A percentile compares a stretch with the other conserved stretches of the same genome.
phyloP scores from a whole-genome alignment of 1,284 basidiomycete genomes.

The Trametes pubescens region DNA sequence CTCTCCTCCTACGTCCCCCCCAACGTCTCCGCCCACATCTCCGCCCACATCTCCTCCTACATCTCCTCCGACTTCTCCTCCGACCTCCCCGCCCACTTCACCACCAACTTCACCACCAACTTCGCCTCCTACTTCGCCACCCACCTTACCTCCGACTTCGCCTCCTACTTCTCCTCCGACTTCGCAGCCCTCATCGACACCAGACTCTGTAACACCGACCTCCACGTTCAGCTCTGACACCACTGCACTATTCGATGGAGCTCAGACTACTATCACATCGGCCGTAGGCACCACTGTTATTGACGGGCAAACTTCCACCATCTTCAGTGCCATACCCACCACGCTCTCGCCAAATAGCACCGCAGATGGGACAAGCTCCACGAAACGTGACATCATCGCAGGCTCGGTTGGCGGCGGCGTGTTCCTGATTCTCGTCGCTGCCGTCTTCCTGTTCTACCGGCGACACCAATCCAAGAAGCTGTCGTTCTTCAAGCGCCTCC shows the following conservation, averaged over 20 bases:
- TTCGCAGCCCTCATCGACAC: conserved; percentile 24
- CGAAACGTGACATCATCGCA: conserved; percentile 53
- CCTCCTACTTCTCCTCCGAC: conserved; percentile 22
- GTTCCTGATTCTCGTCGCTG: conserved; percentile 49
- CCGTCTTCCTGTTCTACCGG: conserved; percentile 50
- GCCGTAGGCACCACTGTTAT: conserved; percentile 30
- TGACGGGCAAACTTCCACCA: conserved; percentile 27
- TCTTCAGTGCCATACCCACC: conserved; percentile 31
- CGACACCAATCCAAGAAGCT: conserved; percentile 51
- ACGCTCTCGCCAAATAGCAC: conserved; percentile 24
- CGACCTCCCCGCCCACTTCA: conserved; percentile 20
- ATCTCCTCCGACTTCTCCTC: conserved; percentile 8
- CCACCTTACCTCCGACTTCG: background rate
- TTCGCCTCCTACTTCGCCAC: conserved; percentile 12
- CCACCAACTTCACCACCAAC: conserved; percentile 13
- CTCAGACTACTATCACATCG: conserved; percentile 25
- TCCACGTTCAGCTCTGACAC: conserved; percentile 18
- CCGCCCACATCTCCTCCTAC: conserved; percentile 1
- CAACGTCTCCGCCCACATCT: conserved; percentile 17
- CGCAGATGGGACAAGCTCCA: conserved; percentile 8
- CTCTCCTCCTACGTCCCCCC: conserved; percentile 1
- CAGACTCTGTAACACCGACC: conserved; percentile 18
- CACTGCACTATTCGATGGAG: conserved; percentile 1
- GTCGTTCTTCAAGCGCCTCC: conserved; percentile 48
- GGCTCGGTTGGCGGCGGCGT: conserved; percentile 55